phyloP scores from a whole-genome alignment of 345 rosid species.

The Eucalyptus pauciflora region DNA sequence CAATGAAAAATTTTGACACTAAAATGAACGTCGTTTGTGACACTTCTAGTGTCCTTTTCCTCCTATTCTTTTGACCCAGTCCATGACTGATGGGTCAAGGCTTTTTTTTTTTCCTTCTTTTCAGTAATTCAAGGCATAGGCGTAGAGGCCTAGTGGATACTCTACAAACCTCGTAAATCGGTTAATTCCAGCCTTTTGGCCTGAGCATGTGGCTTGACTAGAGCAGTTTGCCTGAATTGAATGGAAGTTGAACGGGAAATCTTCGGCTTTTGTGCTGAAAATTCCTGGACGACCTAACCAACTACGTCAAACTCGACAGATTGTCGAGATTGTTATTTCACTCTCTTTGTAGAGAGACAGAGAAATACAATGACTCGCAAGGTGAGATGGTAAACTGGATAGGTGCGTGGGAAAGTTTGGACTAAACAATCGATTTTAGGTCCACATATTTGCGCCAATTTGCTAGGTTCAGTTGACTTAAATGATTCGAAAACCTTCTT shows the following conservation, averaged over 20 bases:
- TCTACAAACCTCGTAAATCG: background rate
- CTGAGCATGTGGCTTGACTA: background rate
- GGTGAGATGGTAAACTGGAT: background rate
- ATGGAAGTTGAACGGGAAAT: background rate
- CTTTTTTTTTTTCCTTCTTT: background rate
- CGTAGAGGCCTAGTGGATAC: background rate
- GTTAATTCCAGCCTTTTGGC: background rate
- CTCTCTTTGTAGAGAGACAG: background rate
- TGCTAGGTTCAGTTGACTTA: background rate
- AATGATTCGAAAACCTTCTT: background rate
- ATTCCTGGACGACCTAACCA: background rate
- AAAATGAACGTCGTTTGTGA: accelerated
- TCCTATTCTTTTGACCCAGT: background rate
- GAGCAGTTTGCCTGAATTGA: background rate
- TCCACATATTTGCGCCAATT: background rate
- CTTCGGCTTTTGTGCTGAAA: background rate
- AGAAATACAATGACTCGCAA: background rate
- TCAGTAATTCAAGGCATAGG: background rate
- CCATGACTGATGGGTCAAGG: background rate
- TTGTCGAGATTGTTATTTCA: background rate
- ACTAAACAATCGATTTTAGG: background rate
- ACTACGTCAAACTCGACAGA: background rate
- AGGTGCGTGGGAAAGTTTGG: background rate
- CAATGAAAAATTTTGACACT: too few species aligned
- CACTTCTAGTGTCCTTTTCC: background rate